Conservation (phyloP, 1,139 yeast species). For the Suhomyces bokatorum region DNA sequence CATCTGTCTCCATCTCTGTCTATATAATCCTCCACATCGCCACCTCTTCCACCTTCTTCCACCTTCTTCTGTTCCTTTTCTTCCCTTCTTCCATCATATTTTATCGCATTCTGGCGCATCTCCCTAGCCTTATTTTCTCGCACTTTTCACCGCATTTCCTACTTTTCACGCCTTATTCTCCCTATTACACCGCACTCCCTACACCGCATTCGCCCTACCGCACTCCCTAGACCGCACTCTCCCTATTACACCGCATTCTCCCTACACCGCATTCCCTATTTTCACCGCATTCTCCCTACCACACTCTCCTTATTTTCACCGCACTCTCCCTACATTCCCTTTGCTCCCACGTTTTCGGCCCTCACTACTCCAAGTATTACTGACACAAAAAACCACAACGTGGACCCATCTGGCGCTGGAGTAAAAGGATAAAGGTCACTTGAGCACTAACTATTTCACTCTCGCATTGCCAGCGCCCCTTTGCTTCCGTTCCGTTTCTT, state of each 20-base stretch:
- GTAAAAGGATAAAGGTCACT: constrained; percentile 10
- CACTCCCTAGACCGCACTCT: no score
- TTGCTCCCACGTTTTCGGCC: constrained; percentile 4
- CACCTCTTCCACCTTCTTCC: no score
- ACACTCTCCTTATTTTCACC: background rate
- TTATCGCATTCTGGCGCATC: no score
- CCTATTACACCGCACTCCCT: no score
- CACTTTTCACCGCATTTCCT: no score
- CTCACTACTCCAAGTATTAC: background rate
- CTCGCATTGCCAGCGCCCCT: background rate
- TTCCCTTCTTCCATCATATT: no score
- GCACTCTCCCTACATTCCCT: background rate
- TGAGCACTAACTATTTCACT: constrained; percentile 3
- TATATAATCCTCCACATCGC: no score
- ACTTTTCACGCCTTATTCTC: background rate
- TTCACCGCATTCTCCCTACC: background rate
- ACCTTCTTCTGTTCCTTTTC: no score
- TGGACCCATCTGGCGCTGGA: constrained; percentile 10
- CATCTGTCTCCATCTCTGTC: no score
- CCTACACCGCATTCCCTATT: background rate
- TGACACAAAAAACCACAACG: constrained; percentile 10
- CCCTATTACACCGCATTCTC: background rate
- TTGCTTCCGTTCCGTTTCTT: background rate
- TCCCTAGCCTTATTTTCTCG: no score
- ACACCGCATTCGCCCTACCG: no score